Evolutionary conservation across 139 green algal species (phyloP).

Genomic region (Closterium sp.): DNA sequence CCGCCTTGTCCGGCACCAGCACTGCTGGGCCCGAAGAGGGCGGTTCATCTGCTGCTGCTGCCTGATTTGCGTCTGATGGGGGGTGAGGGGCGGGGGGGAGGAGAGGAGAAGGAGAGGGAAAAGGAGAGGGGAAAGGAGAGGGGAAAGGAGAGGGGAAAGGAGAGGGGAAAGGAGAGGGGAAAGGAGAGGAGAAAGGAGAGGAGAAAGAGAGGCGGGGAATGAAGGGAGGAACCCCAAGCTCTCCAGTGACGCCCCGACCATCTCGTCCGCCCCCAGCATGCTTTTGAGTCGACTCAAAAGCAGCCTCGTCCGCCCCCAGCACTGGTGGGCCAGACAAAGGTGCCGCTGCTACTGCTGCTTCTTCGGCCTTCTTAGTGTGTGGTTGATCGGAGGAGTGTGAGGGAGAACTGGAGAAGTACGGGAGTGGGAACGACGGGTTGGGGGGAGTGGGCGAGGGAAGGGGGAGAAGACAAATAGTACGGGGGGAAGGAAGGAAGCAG

Average conservation of each 20-base stretch:
- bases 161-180: constrained; percentile 61
- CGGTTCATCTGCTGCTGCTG: neutral
- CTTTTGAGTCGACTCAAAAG: constrained; percentile 66
- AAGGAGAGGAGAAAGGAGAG: constrained; percentile 70
- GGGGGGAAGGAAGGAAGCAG: too few relatives aligned
- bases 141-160: neutral
- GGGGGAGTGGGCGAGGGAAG: too few relatives aligned
- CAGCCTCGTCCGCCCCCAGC: constrained; percentile 51
- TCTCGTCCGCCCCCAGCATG: constrained; percentile 69
- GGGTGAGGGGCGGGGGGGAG: too few relatives aligned
- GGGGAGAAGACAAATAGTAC: too few relatives aligned
- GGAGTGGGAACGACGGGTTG: too few relatives aligned
- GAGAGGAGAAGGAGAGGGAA: constrained; percentile 27
- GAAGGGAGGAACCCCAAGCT: constrained; percentile 83
- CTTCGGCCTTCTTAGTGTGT: constrained; percentile 72
- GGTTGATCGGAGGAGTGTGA: neutral
- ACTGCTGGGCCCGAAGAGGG: neutral
- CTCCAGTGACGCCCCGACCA: constrained; percentile 65
- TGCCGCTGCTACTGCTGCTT: constrained; percentile 53
- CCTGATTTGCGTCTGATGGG: neutral
- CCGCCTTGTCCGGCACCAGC: constrained; percentile 50
- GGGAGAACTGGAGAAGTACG: neutral
- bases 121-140: neutral
- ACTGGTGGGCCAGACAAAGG: too few relatives aligned
- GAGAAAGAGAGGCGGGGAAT: constrained; percentile 10